A percentile compares a stretch with the other conserved stretches of the same genome.
Evolutionary conservation across 768 basidiomycete genomes (phyloP).

Genomic region (Termitomyces sp.): DNA sequence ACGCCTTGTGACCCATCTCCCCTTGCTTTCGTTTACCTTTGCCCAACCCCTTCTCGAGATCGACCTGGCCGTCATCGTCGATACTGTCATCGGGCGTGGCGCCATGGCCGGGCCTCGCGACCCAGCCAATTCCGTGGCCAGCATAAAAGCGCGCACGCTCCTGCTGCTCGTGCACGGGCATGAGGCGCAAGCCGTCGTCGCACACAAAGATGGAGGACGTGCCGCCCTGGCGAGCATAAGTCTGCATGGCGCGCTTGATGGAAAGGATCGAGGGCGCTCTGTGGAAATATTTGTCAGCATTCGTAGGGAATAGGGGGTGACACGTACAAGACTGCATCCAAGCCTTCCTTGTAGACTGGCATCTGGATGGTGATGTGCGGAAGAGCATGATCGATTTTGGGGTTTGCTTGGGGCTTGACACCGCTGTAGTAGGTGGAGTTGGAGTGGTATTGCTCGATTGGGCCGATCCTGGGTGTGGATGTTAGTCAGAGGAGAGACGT

Average conservation of each 20-base stretch:
- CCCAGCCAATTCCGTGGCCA: conserved; percentile 17
- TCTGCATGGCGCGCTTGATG: conserved; percentile 81
- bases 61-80: neutral
- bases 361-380: conserved; percentile 82
- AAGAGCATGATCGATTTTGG: conserved; percentile 48
- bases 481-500: neutral
- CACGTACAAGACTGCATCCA: conserved; percentile 63
- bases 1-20: conserved; percentile 26
- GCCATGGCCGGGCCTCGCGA: conserved; percentile 17
- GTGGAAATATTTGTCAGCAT: neutral
- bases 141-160: conserved; percentile 16
- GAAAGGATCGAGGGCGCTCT: conserved; percentile 70
- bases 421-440: conserved; percentile 84
- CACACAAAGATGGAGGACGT: conserved; percentile 73
- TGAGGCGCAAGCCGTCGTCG: conserved; percentile 68
- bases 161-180: conserved; percentile 2
- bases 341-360: conserved; percentile 82
- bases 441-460: conserved; percentile 73
- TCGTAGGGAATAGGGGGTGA: neutral
- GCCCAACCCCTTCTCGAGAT: conserved; percentile 4
- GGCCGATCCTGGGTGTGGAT: conserved; percentile 51
- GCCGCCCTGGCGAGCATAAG: conserved; percentile 83
- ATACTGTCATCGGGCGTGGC: neutral
- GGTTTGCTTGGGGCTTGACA: conserved; percentile 48
- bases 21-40: neutral